phyloP scores from a whole-genome alignment of 345 rosid genomes.

The Lumnitzera racemosa region DNA sequence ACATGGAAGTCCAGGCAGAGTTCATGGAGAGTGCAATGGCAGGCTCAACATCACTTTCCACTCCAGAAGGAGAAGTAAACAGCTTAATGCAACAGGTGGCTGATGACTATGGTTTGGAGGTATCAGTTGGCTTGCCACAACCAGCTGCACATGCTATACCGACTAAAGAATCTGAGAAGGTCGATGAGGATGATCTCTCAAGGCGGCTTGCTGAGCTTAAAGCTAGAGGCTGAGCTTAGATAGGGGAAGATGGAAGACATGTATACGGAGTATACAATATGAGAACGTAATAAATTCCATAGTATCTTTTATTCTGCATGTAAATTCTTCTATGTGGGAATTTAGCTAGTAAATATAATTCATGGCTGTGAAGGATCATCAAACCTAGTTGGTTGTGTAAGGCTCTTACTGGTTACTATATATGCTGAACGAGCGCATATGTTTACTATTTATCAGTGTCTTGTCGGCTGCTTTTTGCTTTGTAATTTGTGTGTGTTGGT shows the following conservation, averaged over 20 bases:
- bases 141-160: constrained; percentile 87
- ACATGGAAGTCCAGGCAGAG: constrained; percentile 99
- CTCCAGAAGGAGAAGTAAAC: constrained; percentile 98
- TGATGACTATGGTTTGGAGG: constrained; percentile 91
- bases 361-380: too few relatives aligned
- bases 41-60: constrained; percentile 92
- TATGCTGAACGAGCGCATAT: too few relatives aligned
- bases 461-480: too few relatives aligned
- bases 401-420: too few relatives aligned
- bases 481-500: too few relatives aligned
- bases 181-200: constrained; percentile 90
- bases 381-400: too few relatives aligned
- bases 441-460: too few relatives aligned
- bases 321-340: constrained; percentile 5
- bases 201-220: constrained; percentile 97
- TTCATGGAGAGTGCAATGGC: constrained; percentile 99
- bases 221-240: constrained; percentile 56
- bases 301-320: neutral
- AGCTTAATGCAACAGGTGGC: constrained; percentile 99
- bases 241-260: neutral
- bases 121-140: constrained; percentile 96
- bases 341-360: neutral
- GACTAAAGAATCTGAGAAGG: constrained; percentile 67
- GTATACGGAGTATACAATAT: neutral
- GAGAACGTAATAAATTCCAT: neutral